Evolutionary conservation across 2,329 filamentous ascomycete species (phyloP), one percentile per base, ranked within the genome.

Genomic region (Fusarium siculi): DNA sequence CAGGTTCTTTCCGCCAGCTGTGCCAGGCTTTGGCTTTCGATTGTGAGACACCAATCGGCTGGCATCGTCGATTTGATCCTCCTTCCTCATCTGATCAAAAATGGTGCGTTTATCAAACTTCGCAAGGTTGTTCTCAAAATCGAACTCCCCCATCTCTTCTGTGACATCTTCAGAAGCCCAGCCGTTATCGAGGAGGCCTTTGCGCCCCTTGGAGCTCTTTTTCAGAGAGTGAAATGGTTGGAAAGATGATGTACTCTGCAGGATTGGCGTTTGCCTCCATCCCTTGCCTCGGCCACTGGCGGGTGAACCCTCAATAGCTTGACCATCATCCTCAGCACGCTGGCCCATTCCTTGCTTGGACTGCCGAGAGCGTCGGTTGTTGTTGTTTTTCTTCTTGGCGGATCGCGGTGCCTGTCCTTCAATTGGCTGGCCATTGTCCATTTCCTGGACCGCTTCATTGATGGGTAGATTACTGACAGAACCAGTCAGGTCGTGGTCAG

Each of bases 101-200:
- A 98, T 90, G 3, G 91, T 92, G 63, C 92, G 90, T 84, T 98
- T 98, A 85, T 98, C 95, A 77, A 98, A 98, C 79, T 97, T 97
- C 52, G 94, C 95, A 37, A 98, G 87, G 74, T 95, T 95, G 61
- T 91, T 91, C 76, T 93, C 92, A 78, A 98, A 98, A 81, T 98
- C 96, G 77, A 98, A 98, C 69, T 98, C 96, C 16, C 93, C 94
- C 86, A 96, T 89, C 79, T 97, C 96, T 82, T 98, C 96, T 1
- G 94, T 98, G 28, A 96, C 95, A 78, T 98, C 96, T 79, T 98
- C 96, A 0, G 96, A 98, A 8, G 94, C 95, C 95, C 96, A 98
- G 7, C 94, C 96, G 80, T 94, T 97, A 47, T 94, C 89, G 14
- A 82, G 82, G 36, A 80, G 80, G 50, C 80, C 81, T 74, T 81